Base-by-base conservation (phyloP, 345 rosid species). In the Barbarea vulgaris region DNA sequence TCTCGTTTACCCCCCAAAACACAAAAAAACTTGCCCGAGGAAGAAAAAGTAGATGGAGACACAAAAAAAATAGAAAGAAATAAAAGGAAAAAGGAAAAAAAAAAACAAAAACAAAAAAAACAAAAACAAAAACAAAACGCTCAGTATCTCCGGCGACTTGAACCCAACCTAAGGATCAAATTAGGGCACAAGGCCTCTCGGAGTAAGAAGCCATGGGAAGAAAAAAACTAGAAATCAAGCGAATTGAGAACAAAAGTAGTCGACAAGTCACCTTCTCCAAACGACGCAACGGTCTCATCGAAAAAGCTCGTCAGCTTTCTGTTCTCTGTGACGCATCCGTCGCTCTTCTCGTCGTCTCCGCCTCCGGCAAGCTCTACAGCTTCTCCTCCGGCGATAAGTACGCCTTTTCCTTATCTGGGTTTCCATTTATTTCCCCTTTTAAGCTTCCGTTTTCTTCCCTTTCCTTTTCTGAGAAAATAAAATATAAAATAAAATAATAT, bases 231-330 rank as follows among this genome's bases (percentile, higher is more conserved):
- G 86, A 72, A 81, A 72, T 91, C 70, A 86, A 87, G 80, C 87
- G 86, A 74, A 91, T 89, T 70, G 91, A 91, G 78, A 77, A 86
- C 76, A 89, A 84, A 64, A 86, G 84, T 81, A 87, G 88, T 64
- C 89, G 94, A 14, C 94, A 87, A 72, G 91, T 88, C 4, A 85
- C 92, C n/a, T 91, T 91, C 80, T 87, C 89, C 3, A 91, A 88
- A 79, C 76, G 97, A 19, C 86, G 94, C n/a, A 77, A 28, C 76
- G 80, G 80, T 34, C 76, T 89, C 80, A 79, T 87, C 72, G 90
- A 91, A 76, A 91, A 91, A 71, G 91, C 94, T 68, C 85, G 78
- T 17, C 88, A 91, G 74, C 89, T 91, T 81, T 81, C 94, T 60
- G 74, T 91, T 70, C 94, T 91, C 52, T 88, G 97, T 69, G 92